phyloP scores from a whole-genome alignment of 2,329 filamentous ascomycete species.

The Xylaria sp. region DNA sequence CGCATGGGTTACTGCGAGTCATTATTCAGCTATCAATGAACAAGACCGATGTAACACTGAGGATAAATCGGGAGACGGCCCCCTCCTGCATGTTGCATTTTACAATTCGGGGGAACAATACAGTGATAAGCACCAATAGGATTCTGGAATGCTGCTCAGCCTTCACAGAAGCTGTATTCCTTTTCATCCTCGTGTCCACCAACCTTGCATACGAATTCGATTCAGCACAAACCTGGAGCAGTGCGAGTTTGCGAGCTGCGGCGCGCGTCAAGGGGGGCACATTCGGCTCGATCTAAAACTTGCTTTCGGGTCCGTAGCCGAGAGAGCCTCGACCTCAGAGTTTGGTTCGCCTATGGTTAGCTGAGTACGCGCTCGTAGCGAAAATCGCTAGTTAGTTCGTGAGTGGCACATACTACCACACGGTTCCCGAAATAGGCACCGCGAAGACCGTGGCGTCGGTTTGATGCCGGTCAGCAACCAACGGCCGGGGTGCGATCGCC shows the following conservation, averaged over 20 bases:
- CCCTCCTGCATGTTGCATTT: slow-evolving; percentile 28
- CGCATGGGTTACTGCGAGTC: slow-evolving; percentile 7
- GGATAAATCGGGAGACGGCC: slow-evolving; percentile 24
- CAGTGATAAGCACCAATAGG: slow-evolving; percentile 13
- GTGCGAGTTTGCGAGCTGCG: not conserved
- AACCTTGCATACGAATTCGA: slow-evolving; percentile 9
- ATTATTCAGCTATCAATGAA: slow-evolving; percentile 25
- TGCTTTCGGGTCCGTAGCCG: slow-evolving; percentile 15
- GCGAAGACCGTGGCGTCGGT: slow-evolving; percentile 17
- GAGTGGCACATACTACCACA: slow-evolving; percentile 1
- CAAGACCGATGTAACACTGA: slow-evolving; percentile 32
- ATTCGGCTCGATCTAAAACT: slow-evolving; percentile 22
- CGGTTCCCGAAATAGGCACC: slow-evolving; percentile 1
- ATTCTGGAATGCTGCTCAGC: slow-evolving; percentile 26
- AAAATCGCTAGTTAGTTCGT: not conserved
- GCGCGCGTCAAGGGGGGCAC: slow-evolving; percentile 9
- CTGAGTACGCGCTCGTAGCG: not conserved
- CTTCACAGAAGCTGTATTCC: slow-evolving; percentile 5
- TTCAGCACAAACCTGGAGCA: slow-evolving; percentile 14
- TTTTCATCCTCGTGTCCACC: slow-evolving; percentile 19
- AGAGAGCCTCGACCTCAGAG: slow-evolving; percentile 7
- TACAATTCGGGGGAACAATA: not conserved
- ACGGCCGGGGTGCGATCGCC: slow-evolving; percentile 1
- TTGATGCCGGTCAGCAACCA: slow-evolving; percentile 9
- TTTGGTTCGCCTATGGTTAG: not conserved